A percentile compares a stretch with the other conserved stretches of the same genome.
Conservation (phyloP, 1,284 basidiomycete species). For the Hemileia vastatrix region DNA sequence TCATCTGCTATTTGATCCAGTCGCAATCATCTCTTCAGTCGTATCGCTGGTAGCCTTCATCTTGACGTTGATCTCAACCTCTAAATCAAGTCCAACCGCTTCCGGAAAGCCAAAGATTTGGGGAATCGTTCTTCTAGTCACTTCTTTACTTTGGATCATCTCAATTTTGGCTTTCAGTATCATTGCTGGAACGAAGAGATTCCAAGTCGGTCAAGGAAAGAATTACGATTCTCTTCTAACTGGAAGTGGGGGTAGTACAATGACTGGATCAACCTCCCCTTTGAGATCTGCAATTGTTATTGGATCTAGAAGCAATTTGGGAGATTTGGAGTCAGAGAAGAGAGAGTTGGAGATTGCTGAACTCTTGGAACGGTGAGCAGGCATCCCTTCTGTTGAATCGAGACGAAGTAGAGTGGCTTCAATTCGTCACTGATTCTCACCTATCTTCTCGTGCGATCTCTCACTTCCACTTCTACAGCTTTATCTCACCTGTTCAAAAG, state of each 20-base stretch:
- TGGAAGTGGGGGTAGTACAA: background rate
- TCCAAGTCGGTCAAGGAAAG: background rate
- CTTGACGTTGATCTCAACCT: background rate
- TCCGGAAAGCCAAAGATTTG: background rate
- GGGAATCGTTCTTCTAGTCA: background rate
- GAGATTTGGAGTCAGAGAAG: no score
- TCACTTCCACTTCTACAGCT: no score
- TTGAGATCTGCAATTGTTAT: background rate
- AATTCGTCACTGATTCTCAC: no score
- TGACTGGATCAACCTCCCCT: background rate
- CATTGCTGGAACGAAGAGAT: background rate
- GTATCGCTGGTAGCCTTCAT: background rate
- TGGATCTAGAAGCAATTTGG: no score
- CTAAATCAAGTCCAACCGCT: background rate
- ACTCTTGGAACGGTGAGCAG: background rate
- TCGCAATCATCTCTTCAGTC: background rate
- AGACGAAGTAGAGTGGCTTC: no score
- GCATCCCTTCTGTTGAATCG: no score
- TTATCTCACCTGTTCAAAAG: background rate
- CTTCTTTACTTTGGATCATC: background rate
- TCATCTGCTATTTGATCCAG: background rate
- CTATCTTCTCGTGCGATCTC: no score
- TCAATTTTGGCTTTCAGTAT: background rate
- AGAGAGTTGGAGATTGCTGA: no score
- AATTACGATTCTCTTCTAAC: background rate